Evolutionary conservation across 164 flowering plant species (phyloP).

Genomic region (Taxillus chinensis): DNA sequence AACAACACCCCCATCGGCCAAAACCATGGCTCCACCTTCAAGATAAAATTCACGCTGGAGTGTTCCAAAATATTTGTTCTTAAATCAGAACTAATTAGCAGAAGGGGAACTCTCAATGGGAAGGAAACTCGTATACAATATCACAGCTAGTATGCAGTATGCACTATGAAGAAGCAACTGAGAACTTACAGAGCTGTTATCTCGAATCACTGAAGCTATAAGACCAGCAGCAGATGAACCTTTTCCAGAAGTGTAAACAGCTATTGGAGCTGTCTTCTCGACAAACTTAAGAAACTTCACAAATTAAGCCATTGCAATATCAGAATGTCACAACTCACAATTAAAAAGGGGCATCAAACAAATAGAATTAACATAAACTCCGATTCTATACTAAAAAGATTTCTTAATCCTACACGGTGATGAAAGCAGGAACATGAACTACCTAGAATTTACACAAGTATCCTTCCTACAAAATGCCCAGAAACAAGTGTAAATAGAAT

Average conservation of each 20-base stretch:
- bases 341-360: not conserved
- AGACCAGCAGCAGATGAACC: conserved; percentile 99
- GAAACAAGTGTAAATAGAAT: not conserved
- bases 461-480: too few species aligned
- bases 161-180: not conserved
- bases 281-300: conserved; percentile 96
- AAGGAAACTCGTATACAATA: conserved; percentile 1
- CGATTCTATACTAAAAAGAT: too few species aligned
- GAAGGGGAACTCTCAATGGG: not conserved
- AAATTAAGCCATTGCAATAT: conserved; percentile 6
- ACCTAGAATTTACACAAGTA: too few species aligned
- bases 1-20: conserved; percentile 99
- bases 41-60: conserved; percentile 98
- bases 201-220: conserved; percentile 94
- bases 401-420: too few species aligned
- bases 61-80: not conserved
- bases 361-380: not conserved
- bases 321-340: not conserved
- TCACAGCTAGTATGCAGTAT: too few species aligned
- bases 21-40: conserved; percentile 99
- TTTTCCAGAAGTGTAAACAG: conserved; percentile 98
- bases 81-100: conserved; percentile 4
- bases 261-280: conserved; percentile 98
- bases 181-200: conserved; percentile 74
- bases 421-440: too few species aligned